Base-by-base conservation (phyloP, 352 stramenopile genomes). In the Peronospora destructor region DNA sequence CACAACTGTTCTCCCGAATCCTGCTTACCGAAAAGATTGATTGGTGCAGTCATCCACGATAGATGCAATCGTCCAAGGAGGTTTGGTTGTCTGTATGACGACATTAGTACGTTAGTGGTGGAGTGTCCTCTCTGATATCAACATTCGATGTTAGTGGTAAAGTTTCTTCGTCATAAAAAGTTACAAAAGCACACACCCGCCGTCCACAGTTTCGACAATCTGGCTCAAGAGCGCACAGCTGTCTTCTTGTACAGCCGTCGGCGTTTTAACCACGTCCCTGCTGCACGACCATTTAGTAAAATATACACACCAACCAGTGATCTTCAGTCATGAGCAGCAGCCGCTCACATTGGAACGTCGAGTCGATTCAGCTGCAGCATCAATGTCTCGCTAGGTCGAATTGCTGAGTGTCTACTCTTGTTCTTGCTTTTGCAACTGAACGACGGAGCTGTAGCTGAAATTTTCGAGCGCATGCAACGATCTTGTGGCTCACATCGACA, bases 291-390 rank as follows among this genome's bases (percentile, higher is more conserved):
- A 36, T n/a, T 47, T 49, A 37, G 13, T 34, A 37, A 9, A 32
- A 12, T 26, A 41, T 7, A 32, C 36, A 13, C 13, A 28, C 6
- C 12, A 19, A 49, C 12, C 23, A 14, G 4, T 6, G 6, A 25
- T 26, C 42, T 37, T 26, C 25, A n/a, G 23, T 44, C 36, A 36
- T 19, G 19, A 46, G 29, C 19, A 30, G n/a, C 16, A 14, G 12
- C 5, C 14, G 49, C 56, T 42, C 25, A 65, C 57, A 60, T 45
- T 9, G 56, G 50, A 42, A 60, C 13, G 21, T 65, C 56, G 12
- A 65, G 39, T 46, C 57, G 51, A 10, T 46, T 9, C 21, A 57
- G 0, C 9, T 61, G 34, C 16, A 56, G 28, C 30, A 23, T 17
- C 7, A 37, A 14, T 19, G n/a, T 44, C 35, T 12, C 32, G 9